Conservation (phyloP, 2,329 filamentous ascomycete species). For the Fusarium buxicola region DNA sequence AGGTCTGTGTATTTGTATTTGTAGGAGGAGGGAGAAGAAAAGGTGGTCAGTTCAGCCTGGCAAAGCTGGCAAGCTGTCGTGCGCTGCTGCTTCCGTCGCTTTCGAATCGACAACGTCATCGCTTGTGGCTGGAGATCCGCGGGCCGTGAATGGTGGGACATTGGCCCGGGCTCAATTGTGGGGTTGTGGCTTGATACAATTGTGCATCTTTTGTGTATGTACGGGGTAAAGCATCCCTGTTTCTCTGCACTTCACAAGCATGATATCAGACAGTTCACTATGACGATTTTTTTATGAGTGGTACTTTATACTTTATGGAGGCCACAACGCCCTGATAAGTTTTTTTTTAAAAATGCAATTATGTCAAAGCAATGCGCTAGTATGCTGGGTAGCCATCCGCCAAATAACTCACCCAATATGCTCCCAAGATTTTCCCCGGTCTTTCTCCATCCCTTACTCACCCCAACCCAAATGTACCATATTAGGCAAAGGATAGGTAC, state of each 20-base stretch:
- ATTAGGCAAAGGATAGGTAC: conserved; percentile 12
- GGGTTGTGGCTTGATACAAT: conserved; percentile 26
- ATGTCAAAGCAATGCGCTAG: not conserved
- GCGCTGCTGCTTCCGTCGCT: conserved; percentile 37
- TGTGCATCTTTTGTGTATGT: conserved; percentile 14
- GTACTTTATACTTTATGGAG: not conserved
- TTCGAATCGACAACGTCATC: conserved; percentile 52
- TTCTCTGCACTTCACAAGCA: conserved; percentile 2
- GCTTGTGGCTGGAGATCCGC: conserved; percentile 47
- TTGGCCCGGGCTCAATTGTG: conserved; percentile 12
- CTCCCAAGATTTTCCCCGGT: conserved; percentile 3
- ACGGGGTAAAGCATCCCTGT: conserved; percentile 26
- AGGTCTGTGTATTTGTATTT: conserved; percentile 32
- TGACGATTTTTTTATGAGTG: too few relatives aligned
- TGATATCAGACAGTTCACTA: too few relatives aligned
- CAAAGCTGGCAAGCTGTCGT: conserved; percentile 41
- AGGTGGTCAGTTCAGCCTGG: conserved; percentile 49
- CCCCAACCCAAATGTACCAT: conserved; percentile 17
- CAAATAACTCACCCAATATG: conserved; percentile 8
- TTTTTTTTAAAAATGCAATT: not conserved
- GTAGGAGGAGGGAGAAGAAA: conserved; percentile 35
- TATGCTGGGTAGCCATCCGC: not conserved
- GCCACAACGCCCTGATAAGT: not conserved
- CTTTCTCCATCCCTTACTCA: not conserved
- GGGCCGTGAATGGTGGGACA: conserved; percentile 27